Evolutionary conservation across 192 early-diverging fungal species (phyloP).

Genomic region (Diversispora eburnea): DNA sequence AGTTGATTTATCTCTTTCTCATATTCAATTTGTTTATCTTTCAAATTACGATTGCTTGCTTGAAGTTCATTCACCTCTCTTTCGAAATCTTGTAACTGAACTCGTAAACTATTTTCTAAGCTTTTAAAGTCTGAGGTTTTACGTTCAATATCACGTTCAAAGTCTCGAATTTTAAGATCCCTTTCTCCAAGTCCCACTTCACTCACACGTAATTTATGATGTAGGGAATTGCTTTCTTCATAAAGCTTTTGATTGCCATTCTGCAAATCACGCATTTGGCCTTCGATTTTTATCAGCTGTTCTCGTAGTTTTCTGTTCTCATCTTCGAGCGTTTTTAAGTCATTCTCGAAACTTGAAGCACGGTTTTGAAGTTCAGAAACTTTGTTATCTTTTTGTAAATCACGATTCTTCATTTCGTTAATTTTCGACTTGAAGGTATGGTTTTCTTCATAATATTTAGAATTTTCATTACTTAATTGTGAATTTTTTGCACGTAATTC

Average conservation of each 20-base stretch:
- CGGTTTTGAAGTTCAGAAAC: not conserved
- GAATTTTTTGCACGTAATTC: not conserved
- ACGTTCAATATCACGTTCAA: not conserved
- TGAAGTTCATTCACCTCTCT: not conserved
- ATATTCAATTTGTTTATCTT: not conserved
- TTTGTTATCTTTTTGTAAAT: not conserved
- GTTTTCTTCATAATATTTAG: conserved; percentile 7
- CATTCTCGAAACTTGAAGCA: not conserved
- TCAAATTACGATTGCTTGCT: not conserved
- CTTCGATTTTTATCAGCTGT: not conserved
- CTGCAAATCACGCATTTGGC: not conserved
- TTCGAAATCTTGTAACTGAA: not conserved
- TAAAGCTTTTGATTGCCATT: not conserved
- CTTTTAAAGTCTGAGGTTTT: not conserved
- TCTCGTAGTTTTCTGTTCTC: not conserved
- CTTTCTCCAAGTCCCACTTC: not conserved
- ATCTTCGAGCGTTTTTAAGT: not conserved
- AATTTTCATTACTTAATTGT: not conserved
- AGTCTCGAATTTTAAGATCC: not conserved
- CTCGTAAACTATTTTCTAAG: not conserved
- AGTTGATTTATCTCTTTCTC: not conserved
- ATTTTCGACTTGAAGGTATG: not conserved
- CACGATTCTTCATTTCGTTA: not conserved
- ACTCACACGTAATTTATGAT: not conserved
- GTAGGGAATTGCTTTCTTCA: not conserved